Evolutionary conservation across 2,329 filamentous ascomycete species (phyloP).

Genomic region (Clarireedia monteithiana): DNA sequence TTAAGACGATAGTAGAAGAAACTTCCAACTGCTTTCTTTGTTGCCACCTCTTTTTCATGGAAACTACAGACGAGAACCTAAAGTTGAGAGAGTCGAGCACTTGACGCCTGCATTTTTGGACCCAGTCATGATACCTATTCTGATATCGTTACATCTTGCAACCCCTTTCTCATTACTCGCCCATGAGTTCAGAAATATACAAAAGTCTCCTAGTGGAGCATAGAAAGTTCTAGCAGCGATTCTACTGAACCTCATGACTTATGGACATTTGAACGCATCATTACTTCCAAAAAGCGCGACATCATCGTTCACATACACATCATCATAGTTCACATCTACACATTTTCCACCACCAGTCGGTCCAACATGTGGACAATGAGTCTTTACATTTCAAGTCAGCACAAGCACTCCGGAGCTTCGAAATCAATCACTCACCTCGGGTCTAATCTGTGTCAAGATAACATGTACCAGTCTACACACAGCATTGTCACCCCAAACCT

Average conservation of each 20-base stretch:
- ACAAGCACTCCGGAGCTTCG: too few relatives aligned
- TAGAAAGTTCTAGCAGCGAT: not conserved
- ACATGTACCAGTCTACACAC: constrained; percentile 36
- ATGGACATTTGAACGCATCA: not conserved
- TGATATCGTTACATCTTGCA: too few relatives aligned
- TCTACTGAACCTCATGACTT: not conserved
- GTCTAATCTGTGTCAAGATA: constrained; percentile 24
- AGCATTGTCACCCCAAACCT: constrained; percentile 37
- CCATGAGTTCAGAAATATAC: too few relatives aligned
- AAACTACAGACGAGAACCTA: too few relatives aligned
- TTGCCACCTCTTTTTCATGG: too few relatives aligned
- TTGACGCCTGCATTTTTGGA: too few relatives aligned
- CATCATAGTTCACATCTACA: not conserved
- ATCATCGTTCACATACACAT: not conserved
- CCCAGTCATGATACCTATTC: too few relatives aligned
- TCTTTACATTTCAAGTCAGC: not conserved
- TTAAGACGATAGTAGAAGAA: too few relatives aligned
- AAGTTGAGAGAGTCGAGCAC: too few relatives aligned
- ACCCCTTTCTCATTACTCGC: too few relatives aligned
- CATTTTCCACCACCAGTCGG: not conserved
- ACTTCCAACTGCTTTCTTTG: too few relatives aligned
- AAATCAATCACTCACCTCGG: not conserved
- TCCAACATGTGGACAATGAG: not conserved
- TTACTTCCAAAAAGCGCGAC: not conserved
- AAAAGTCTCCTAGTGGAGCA: too few relatives aligned